Evolutionary conservation across 2,329 filamentous ascomycete species (phyloP), one percentile per base, ranked within the genome.

Genomic region (Aspergillus sp.): DNA sequence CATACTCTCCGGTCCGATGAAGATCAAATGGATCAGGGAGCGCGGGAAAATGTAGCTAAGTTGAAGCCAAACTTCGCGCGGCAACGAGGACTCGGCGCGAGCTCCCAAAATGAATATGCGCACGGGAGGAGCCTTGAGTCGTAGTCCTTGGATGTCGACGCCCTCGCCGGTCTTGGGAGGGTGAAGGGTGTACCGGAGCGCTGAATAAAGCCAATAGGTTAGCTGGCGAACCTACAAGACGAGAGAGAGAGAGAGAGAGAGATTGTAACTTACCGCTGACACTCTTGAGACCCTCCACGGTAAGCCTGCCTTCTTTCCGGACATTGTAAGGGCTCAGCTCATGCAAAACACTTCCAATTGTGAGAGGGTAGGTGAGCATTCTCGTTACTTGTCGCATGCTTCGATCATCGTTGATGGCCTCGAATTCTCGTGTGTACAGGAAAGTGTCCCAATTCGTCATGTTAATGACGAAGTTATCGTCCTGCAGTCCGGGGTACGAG

Each of bases 371-470:
- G 17, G 96, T 99, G 68, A 99, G 81, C 67, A 99, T 84, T 66
- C 92, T 87, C 1, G 95, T 99, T 25, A 92, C 93, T 77, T 99
- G 96, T 62, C 95, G 85, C 88, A 99, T 90, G 70, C 88, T 89
- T 60, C 94, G 86, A 74, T 97, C 93, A 63, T 92, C 88, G 74
- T 99, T 92, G 72, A 99, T 88, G 5, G 96, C 96, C 66, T 89
- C 86, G 70, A 95, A 98, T 70, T 96, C 90, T 70, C 95, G 85
- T 3, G 92, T 96, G 74, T 97, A 99, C 72, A 99, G 82, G 69
- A 96, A 91, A 0, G 95, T 98, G 76, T 99, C 95, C 95, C 95
- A 99, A 76, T 96, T 99, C 47, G 90, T 96, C 90, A 99, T 93
- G 78, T 99, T 99, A 67, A 97, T 87, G 66, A 95, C 84, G 36